Conservation (phyloP, 202 grass and related monocot species). For the Panicum hallii region DNA sequence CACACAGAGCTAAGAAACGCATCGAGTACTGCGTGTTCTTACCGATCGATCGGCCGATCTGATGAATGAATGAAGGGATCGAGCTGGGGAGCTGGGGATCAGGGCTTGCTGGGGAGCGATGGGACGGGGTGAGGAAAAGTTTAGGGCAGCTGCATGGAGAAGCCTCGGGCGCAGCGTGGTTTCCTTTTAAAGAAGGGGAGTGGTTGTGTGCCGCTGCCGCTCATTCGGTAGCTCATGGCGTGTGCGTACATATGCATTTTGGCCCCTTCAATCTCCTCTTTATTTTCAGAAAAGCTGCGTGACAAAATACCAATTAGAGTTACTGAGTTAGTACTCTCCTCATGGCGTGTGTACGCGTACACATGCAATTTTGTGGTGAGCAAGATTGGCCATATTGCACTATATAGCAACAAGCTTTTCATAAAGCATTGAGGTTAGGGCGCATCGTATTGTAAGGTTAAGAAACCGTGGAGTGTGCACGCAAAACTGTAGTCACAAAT, state of each 20-base stretch:
- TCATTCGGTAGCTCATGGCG: neutral
- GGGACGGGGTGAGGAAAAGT: slow-evolving; percentile 38
- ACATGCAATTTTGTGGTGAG: too few species aligned
- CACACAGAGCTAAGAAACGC: slow-evolving; percentile 10
- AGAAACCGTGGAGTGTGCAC: neutral
- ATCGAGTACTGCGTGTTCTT: slow-evolving; percentile 23
- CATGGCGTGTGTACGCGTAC: too few species aligned
- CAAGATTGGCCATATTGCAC: neutral
- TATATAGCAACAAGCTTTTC: neutral
- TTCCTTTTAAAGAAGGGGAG: slow-evolving; percentile 77
- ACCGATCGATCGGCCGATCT: slow-evolving; percentile 33
- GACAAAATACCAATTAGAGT: neutral
- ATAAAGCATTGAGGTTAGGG: neutral
- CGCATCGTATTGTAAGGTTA: neutral
- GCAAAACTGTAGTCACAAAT: too few species aligned
- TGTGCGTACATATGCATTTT: slow-evolving; percentile 22
- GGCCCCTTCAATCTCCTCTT: neutral
- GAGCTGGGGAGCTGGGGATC: neutral
- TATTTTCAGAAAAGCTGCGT: neutral
- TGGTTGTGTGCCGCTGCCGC: neutral
- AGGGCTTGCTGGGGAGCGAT: slow-evolving; percentile 27
- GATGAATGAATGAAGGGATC: slow-evolving; percentile 1
- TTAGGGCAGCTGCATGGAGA: slow-evolving; percentile 75
- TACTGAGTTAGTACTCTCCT: neutral
- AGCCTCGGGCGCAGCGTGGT: slow-evolving; percentile 66